Conservation (phyloP, 2,329 filamentous ascomycete species). For the Cladosporium austrohemisphaericum region DNA sequence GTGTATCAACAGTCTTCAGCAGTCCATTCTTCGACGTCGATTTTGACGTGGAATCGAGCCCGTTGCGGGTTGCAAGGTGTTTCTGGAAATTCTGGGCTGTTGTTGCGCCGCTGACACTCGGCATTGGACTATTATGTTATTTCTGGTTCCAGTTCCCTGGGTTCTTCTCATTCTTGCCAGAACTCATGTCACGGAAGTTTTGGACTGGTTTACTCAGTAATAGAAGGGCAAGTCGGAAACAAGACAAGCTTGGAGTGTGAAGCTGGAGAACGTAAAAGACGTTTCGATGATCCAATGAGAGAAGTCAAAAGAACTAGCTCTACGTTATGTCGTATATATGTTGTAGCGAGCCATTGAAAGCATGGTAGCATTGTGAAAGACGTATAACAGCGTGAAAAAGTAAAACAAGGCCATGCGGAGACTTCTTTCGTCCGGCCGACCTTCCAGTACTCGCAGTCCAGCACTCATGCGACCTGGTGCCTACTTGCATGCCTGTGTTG, state of each 20-base stretch:
- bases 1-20: slow-evolving; percentile 6
- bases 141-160: slow-evolving; percentile 5
- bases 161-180: slow-evolving; percentile 2
- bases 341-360: no score
- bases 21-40: slow-evolving; percentile 11
- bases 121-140: slow-evolving; percentile 1
- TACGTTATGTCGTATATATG: no score
- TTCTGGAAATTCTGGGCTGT: slow-evolving; percentile 12
- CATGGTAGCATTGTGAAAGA: no score
- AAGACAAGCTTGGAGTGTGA: slow-evolving; percentile 1
- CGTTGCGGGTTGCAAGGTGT: slow-evolving; percentile 7
- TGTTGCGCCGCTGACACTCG: slow-evolving; percentile 6
- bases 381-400: no score
- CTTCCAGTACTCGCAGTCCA: background rate
- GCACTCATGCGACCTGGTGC: slow-evolving; percentile 3
- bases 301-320: no score
- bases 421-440: no score
- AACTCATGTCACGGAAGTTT: background rate
- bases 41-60: slow-evolving; percentile 1
- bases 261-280: no score
- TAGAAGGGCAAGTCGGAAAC: background rate
- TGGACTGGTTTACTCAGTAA: background rate
- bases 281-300: no score
- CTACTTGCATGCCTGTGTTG: slow-evolving; percentile 5
- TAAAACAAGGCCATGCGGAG: no score